These are phyloP conservation scores for Serendipita sp. DNA, from an alignment of 768 basidiomycete genomes.

Conservation along the genomic window DNA sequence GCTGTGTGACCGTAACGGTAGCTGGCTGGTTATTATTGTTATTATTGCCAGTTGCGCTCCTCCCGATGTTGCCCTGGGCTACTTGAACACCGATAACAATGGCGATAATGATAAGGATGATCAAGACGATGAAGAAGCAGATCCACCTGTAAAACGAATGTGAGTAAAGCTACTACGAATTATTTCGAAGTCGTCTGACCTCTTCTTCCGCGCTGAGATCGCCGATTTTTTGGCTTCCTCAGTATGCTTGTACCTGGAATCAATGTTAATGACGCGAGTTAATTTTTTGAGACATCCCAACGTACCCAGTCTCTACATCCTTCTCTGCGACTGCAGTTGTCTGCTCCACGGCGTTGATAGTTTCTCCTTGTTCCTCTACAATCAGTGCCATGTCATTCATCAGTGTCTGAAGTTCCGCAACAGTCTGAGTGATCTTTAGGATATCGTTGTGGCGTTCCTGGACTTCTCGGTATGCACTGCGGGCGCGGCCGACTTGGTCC, in stretches of 20 bases:
- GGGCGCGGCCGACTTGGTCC: slow-evolving; percentile 68
- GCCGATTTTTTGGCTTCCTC: slow-evolving; percentile 25
- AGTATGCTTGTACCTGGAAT: slow-evolving; percentile 21
- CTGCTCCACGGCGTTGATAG: slow-evolving; percentile 44
- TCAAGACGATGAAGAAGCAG: slow-evolving; percentile 61
- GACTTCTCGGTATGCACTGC: slow-evolving; percentile 71
- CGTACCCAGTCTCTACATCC: slow-evolving; percentile 59
- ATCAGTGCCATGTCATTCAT: slow-evolving; percentile 76
- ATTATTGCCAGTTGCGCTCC: neutral
- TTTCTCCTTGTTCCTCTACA: slow-evolving; percentile 66
- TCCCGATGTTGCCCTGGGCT: neutral
- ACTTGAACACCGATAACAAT: slow-evolving; percentile 29
- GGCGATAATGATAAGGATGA: slow-evolving; percentile 48
- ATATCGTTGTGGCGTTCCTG: slow-evolving; percentile 81
- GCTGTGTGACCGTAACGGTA: neutral
- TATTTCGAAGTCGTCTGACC: slow-evolving; percentile 21
- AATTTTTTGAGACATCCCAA: neutral
- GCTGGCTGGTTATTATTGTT: neutral
- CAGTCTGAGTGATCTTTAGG: slow-evolving; percentile 65
- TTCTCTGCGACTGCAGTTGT: slow-evolving; percentile 44
- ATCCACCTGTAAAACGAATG: slow-evolving; percentile 42
- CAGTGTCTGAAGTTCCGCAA: slow-evolving; percentile 76
- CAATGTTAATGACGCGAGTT: neutral
- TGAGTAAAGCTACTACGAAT: neutral
- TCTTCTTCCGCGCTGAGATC: slow-evolving; percentile 25